Evolutionary conservation across 495 filamentous ascomycete genomes (phyloP), one percentile per base, ranked within the genome.

Genomic region (Recurvomyces mirabilis): DNA sequence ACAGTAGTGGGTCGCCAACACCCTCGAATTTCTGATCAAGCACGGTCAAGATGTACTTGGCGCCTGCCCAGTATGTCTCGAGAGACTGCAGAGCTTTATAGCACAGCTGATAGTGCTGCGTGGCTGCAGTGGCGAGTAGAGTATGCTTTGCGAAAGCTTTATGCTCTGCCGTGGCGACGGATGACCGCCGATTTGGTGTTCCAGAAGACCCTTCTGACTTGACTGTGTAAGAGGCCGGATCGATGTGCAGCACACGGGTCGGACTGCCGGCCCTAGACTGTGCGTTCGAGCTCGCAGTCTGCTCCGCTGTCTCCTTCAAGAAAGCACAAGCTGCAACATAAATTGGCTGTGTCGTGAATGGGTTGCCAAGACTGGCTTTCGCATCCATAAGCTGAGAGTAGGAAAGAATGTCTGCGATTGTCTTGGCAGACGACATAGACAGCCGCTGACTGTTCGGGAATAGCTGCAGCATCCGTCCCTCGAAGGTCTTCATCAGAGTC

Each of bases 261-360:
- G 60, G 58, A 42, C 72, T 65, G 5, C 7, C 31, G 4, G 49
- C 45, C 4, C 48, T 43, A 5, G 78, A 79, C 9, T 73, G 59
- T 1, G 73, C 69, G 17, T 73, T 66, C 13, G 75, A 77, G 6
- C 67, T 61, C 12, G 61, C 56, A 30, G 67, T 75, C 36, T 78
- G 69, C n/a, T 65, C 52, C 3, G 61, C 75, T 13, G 81, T 81
- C 53, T 93, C 84, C 69, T 84, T 81, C 13, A 93, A 64, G 51
- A 93, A 93, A 4, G 84, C 84, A 55, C 84, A 88, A 5, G 82
- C 85, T 3, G 84, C 84, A 53, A 93, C 87, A 56, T 88, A 93
- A 56, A 93, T 87, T 10, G 85, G 85, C 61, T 93, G 85, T 22
- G 80, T 86, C 3, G 82, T 93, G 44, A 93, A 93, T 0, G 85